Evolutionary conservation across 208 protist genomes (phyloP), one percentile per base, ranked within the genome.

Genomic region (Trypanosoma mega): DNA sequence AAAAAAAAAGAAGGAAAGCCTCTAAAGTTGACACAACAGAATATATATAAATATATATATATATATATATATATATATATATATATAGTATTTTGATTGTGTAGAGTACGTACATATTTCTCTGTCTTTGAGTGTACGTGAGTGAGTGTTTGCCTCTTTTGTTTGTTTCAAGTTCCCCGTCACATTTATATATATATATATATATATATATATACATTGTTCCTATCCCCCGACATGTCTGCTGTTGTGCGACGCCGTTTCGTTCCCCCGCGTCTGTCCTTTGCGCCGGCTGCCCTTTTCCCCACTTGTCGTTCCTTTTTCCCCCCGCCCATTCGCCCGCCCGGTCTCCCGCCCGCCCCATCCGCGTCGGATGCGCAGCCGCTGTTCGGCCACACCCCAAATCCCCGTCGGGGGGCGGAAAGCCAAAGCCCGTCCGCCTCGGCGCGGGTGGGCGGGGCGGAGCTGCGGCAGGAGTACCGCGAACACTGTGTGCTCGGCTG

Each of bases 401-500:
- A n/a, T 16, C 26, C 30, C n/a, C n/a, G n/a, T n/a, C n/a, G n/a
- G n/a, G n/a, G n/a, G n/a, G 24, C 20, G 60, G 45, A 16, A 29
- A 30, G 26, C 49, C 31, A 30, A 44, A 49, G 20, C n/a, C 43
- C 21, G 53, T 8, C 23, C 33, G 41, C 24, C 11, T 14, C 67
- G 26, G 50, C 34, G 50, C n/a, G 37, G 23, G 21, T 18, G 20
- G 34, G 34, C 26, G 30, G 30, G 9, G 63, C 51, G 52, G 73
- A 53, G 41, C 55, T 76, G 41, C 54, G 63, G 37, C 73, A 87
- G 55, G 54, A 82, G 39, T 92, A 94, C 65, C 55, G 66, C 29
- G 87, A 94, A 68, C 84, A 85, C 65, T 90, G 81, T 63, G 77
- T 74, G 26, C 69, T 94, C 43, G 87, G 87, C 6, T 94, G 87